phyloP scores from a whole-genome alignment of 768 basidiomycete species.

The Kwoniella heveanensis region DNA sequence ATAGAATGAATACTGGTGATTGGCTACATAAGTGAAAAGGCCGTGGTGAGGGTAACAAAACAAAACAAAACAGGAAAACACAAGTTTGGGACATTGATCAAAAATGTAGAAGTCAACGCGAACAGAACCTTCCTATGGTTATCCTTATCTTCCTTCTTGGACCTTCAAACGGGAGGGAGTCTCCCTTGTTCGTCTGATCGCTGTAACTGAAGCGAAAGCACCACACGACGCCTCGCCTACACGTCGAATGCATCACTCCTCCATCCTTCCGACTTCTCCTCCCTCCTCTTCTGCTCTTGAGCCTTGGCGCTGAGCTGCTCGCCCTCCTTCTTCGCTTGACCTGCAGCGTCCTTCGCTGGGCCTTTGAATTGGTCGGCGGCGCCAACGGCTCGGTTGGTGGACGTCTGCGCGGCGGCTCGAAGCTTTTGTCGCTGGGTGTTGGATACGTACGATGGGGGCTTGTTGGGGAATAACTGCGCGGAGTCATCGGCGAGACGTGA shows the following conservation, averaged over 20 bases:
- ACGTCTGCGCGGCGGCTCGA: slow-evolving; percentile 38
- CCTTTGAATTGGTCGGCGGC: slow-evolving; percentile 47
- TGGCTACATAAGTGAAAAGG: no score
- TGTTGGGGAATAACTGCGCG: slow-evolving; percentile 53
- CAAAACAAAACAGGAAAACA: neutral
- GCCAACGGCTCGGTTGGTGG: slow-evolving; percentile 41
- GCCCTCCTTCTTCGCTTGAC: slow-evolving; percentile 50
- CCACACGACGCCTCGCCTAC: slow-evolving; percentile 12
- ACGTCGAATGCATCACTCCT: slow-evolving; percentile 53
- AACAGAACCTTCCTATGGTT: neutral
- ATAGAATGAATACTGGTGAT: no score
- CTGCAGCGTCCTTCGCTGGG: slow-evolving; percentile 44
- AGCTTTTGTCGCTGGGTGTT: slow-evolving; percentile 51
- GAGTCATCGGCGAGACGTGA: no score
- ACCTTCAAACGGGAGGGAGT: no score
- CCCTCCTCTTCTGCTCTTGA: slow-evolving; percentile 49
- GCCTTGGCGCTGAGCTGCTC: slow-evolving; percentile 41
- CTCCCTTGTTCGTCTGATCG: neutral
- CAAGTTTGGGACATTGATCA: neutral
- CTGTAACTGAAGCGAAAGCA: no score
- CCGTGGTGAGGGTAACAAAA: no score
- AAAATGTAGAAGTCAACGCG: neutral
- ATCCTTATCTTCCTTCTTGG: neutral
- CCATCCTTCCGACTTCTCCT: slow-evolving; percentile 52
- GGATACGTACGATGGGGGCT: slow-evolving; percentile 48